phyloP scores from a whole-genome alignment of 2,329 filamentous ascomycete genomes.

The Clarireedia homoeocarpa region DNA sequence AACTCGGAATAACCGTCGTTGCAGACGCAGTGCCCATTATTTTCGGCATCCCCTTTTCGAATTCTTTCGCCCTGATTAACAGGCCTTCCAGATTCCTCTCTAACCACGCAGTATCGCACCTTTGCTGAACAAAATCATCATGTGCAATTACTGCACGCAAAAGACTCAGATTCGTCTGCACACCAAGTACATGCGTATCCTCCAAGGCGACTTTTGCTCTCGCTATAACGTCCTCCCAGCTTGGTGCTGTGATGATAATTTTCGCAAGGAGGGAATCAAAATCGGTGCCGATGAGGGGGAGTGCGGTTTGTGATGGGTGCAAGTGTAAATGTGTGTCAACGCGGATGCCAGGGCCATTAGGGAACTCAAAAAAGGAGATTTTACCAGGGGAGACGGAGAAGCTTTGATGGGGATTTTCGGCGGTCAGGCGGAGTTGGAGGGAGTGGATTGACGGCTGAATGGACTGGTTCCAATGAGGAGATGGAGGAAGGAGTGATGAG shows the following conservation, averaged over 20 bases:
- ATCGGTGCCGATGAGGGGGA: conserved; percentile 35
- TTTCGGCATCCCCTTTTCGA: too few relatives aligned
- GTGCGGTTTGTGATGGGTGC: conserved; percentile 29
- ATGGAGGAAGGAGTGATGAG: conserved; percentile 28
- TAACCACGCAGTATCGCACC: conserved; percentile 50
- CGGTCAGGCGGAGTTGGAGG: conserved; percentile 38
- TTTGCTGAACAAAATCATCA: conserved; percentile 39
- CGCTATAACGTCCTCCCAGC: conserved; percentile 42
- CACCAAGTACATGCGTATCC: conserved; percentile 46
- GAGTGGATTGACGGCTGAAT: conserved; percentile 30
- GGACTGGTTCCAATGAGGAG: conserved; percentile 24
- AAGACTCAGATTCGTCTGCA: conserved; percentile 50
- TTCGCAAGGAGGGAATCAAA: conserved; percentile 42
- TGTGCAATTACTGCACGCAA: conserved; percentile 46
- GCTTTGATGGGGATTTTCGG: conserved; percentile 34
- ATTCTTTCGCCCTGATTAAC: too few relatives aligned
- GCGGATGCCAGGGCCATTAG: conserved; percentile 46
- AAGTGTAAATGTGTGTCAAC: conserved; percentile 34
- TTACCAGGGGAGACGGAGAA: conserved; percentile 55
- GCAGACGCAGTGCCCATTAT: background rate
- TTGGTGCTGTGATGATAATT: conserved; percentile 37
- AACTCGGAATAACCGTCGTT: background rate
- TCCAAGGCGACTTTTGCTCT: conserved; percentile 48
- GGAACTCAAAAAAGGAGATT: conserved; percentile 45
- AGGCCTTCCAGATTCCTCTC: conserved; percentile 36